Conservation (phyloP, 2,329 filamentous ascomycete genomes). For the Biscogniauxia mediterranea region DNA sequence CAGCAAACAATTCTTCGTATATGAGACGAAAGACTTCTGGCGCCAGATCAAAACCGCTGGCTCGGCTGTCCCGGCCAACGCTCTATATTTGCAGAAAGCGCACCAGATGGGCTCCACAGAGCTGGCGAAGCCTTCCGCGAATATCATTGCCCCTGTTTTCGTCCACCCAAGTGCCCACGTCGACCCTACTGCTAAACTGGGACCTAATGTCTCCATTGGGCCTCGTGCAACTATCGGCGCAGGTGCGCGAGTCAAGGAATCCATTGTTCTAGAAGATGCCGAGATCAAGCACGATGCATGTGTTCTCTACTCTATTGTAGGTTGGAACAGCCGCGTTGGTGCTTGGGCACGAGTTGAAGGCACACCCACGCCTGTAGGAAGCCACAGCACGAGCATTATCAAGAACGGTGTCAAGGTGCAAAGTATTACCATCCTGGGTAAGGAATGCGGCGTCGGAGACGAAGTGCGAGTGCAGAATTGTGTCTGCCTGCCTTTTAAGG, state of each 20-base stretch:
- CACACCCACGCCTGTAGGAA: conserved; percentile 81
- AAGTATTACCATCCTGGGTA: conserved; percentile 94
- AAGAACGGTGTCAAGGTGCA: conserved; percentile 99
- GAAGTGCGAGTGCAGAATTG: conserved; percentile 97
- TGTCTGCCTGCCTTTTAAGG: conserved; percentile 95
- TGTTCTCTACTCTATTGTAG: conserved; percentile 92
- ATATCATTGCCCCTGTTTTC: conserved; percentile 89
- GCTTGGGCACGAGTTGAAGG: conserved; percentile 99
- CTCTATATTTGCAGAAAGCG: conserved; percentile 92
- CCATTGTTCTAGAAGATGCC: conserved; percentile 89
- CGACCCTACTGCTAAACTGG: conserved; percentile 92
- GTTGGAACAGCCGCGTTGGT: conserved; percentile 92
- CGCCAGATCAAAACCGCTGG: conserved; percentile 99
- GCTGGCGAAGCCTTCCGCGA: conserved; percentile 77
- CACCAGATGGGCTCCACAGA: conserved; percentile 80
- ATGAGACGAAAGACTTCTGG: conserved; percentile 99
- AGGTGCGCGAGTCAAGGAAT: conserved; percentile 90
- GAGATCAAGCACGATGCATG: conserved; percentile 98
- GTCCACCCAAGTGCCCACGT: conserved; percentile 90
- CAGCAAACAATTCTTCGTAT: conserved; percentile 96
- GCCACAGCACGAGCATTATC: conserved; percentile 89
- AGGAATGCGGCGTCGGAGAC: conserved; percentile 91
- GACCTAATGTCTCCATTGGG: conserved; percentile 93
- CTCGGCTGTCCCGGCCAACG: conserved; percentile 93
- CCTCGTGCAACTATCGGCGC: conserved; percentile 82